Evolutionary conservation across 768 basidiomycete genomes (phyloP), one percentile per base, ranked within the genome.

Genomic region (Rhodocollybia butyracea): DNA sequence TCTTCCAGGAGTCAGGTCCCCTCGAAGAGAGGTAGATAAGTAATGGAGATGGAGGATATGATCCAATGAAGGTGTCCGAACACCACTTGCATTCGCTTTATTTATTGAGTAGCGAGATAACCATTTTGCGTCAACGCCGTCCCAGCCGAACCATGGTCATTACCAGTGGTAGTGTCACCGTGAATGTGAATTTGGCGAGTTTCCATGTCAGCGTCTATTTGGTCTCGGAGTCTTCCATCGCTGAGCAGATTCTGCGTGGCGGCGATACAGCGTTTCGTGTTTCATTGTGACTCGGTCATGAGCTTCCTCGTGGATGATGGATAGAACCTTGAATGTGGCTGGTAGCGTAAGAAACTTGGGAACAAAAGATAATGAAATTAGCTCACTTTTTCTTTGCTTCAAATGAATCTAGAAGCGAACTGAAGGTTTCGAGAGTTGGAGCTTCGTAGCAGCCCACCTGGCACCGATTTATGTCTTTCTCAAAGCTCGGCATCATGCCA

Each of bases 401-500:
- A 64, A 87, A 94, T 5, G 89, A 87, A 26, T 89, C 86, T 11
- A 86, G 72, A 60, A 92, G 73, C 47, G 79, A 75, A 51, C 73
- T 81, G 70, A 85, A 92, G 27, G 80, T 76, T 57, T 92, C 86
- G 54, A 84, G 68, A 56, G 70, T 84, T 38, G 84, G 59, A n/a
- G n/a, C 27, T 24, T 24, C 32, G n/a, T 34, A 13, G 34, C 17
- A 41, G 39, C 19, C 51, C 63, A 92, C 93, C 76, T 91, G 89
- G 75, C 93, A 95, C 60, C 90, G 84, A 63, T 85, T 86, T 41
- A 96, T 85, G 8, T 91, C 93, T 69, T 96, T 98, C 73, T 98
- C 92, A 61, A 99, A 73, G 64, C 91, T 91, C 27, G 84, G 84
- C 93, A 98, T 96, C 96, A 98, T 97, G 24, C 92, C 93, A 67